Evolutionary conservation across 352 stramenopile genomes (phyloP), one percentile per base, ranked within the genome.

Genomic region (Phytophthora palmivora): DNA sequence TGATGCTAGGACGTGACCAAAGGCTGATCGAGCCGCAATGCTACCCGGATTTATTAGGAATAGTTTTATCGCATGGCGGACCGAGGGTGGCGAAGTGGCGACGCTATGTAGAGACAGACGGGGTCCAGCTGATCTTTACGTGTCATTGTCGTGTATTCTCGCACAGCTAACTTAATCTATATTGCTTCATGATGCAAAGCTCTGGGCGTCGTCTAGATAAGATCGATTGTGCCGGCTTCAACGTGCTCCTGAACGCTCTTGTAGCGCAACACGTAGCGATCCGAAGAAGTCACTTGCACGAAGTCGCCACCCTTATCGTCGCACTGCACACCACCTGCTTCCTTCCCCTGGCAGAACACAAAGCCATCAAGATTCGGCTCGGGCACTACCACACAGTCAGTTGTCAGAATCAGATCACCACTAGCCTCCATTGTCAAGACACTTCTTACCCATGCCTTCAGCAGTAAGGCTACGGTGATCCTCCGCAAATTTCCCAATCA

Each of bases 241-340:
- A 95, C 80, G 34, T 92, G 72, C 12, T 57, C 55, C 37, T 87
- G 67, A 24, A 92, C 64, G 6, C 70, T 76, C 16, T 78, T 76
- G 44, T 95, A 95, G 37, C 87, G 83, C 49, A 94, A 58, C 22
- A 94, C 83, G 52, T 91, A 82, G 24, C 84, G 83, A 71, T 94
- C 82, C 10, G 63, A 45, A 11, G 79, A 58, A 37, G 76, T 82
- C 38, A 92, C 76, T 4, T 78, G 73, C 26, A 94, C 70, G 51
- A 79, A 84, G 30, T 90, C 82, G 21, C 74, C 64, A 21, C 87
- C 87, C 15, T 82, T 80, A 53, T 95, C 84, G 54, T 95, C 87
- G 24, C 72, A 80, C 71, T 91, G 76, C 36, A 95, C 63, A 26
- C 84, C 67, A 2, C 76, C 69, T 12, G 75, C 70, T 12, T 62